Evolutionary conservation across 768 basidiomycete species (phyloP).

Genomic region (Lactifluus pinguis): DNA sequence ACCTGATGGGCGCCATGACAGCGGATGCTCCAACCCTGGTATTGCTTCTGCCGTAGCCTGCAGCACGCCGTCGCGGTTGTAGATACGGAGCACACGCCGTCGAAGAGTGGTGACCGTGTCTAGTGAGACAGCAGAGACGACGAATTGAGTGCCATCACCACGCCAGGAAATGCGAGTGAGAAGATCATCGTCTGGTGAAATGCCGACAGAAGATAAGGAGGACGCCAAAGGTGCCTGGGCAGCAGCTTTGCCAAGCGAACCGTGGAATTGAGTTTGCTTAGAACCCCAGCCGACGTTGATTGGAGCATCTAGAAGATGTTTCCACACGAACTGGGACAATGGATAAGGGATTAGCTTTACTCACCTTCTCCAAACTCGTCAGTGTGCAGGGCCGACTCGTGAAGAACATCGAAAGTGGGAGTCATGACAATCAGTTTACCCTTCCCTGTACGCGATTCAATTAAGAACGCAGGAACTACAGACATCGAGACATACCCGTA

Average conservation of each 20-base stretch:
- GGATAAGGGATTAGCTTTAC: not conserved
- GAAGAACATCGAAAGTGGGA: slow-evolving; percentile 77
- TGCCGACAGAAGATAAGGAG: slow-evolving; percentile 32
- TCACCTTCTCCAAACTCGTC: slow-evolving; percentile 81
- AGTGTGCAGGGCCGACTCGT: slow-evolving; percentile 64
- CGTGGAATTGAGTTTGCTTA: slow-evolving; percentile 95
- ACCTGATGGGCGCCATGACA: slow-evolving; percentile 85
- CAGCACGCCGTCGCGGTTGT: slow-evolving; percentile 61
- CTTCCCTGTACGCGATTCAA: slow-evolving; percentile 38
- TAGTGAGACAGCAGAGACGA: slow-evolving; percentile 42
- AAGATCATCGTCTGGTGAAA: slow-evolving; percentile 63
- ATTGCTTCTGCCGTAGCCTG: slow-evolving; percentile 82
- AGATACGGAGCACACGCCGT: slow-evolving; percentile 60
- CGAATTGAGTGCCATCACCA: slow-evolving; percentile 86
- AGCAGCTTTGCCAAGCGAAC: slow-evolving; percentile 82
- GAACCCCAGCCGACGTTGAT: slow-evolving; percentile 98
- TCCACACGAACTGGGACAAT: not conserved
- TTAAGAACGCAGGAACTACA: not conserved
- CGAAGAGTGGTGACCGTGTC: slow-evolving; percentile 26
- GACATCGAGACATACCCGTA: slow-evolving; percentile 45
- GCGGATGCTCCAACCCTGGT: slow-evolving; percentile 67
- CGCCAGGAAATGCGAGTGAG: slow-evolving; percentile 82
- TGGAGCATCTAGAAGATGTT: slow-evolving; percentile 53
- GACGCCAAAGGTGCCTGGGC: slow-evolving; percentile 42
- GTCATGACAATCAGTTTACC: slow-evolving; percentile 85